Evolutionary conservation across 2,329 filamentous ascomycete genomes (phyloP).

Genomic region (Verticillium isaacii): DNA sequence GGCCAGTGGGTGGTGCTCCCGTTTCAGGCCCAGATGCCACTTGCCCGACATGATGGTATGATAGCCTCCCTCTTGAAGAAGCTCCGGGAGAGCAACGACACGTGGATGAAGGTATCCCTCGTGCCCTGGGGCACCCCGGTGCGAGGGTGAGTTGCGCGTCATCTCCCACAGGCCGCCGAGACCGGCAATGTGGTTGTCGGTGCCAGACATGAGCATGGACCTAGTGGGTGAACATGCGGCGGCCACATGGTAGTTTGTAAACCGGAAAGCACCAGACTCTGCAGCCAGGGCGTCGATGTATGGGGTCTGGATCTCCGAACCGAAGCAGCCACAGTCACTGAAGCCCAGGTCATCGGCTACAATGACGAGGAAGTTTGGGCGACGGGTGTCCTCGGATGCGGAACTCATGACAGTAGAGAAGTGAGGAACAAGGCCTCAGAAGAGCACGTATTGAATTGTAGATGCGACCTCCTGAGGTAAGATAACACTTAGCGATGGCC

Average conservation of each 20-base stretch:
- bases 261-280: conserved; percentile 42
- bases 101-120: conserved; percentile 23
- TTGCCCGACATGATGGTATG: conserved; percentile 22
- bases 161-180: background rate
- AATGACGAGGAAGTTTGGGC: conserved; percentile 56
- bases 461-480: too few species aligned
- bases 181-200: background rate
- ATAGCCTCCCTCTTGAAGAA: conserved; percentile 23
- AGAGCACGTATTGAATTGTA: too few species aligned
- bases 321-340: conserved; percentile 54
- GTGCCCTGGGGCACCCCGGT: conserved; percentile 15
- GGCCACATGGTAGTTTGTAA: conserved; percentile 62
- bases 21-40: conserved; percentile 20
- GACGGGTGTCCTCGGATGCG: conserved; percentile 9
- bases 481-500: too few species aligned
- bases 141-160: background rate
- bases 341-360: conserved; percentile 58
- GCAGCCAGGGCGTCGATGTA: conserved; percentile 50
- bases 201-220: conserved; percentile 55
- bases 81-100: conserved; percentile 21
- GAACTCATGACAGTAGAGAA: background rate
- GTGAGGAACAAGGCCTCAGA: background rate
- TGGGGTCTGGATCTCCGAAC: conserved; percentile 56
- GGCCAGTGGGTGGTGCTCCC: conserved; percentile 42
- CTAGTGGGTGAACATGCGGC: conserved; percentile 61